Conservation (phyloP, 495 filamentous ascomycete genomes). For the Melanomma pulvis-pyrius region DNA sequence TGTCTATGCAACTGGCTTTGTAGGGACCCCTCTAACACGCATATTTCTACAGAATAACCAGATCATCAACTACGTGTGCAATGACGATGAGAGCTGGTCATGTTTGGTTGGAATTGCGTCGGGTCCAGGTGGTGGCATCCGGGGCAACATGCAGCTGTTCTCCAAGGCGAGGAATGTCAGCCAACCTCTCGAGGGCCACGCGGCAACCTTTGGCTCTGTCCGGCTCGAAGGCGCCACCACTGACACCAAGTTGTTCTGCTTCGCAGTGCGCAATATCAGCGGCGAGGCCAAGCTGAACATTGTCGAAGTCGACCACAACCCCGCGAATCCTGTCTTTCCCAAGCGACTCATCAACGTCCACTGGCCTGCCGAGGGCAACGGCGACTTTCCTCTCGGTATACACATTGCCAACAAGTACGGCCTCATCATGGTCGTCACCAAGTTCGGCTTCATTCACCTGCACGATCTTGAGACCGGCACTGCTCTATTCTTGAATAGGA, state of each 20-base stretch:
- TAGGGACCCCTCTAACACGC: background rate
- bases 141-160: constrained; percentile 95
- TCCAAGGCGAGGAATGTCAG: constrained; percentile 94
- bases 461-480: constrained; percentile 96
- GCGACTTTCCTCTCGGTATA: constrained; percentile 98
- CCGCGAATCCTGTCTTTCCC: constrained; percentile 79
- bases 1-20: background rate
- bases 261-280: constrained; percentile 82
- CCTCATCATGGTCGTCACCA: constrained; percentile 94
- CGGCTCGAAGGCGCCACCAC: constrained; percentile 83
- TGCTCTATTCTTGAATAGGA: constrained; percentile 99
- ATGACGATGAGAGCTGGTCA: constrained; percentile 97
- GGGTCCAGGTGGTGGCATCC: constrained; percentile 89
- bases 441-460: constrained; percentile 98
- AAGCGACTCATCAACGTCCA: constrained; percentile 98
- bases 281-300: constrained; percentile 92
- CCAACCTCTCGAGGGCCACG: constrained; percentile 97
- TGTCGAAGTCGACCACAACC: constrained; percentile 93
- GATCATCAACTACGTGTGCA: constrained; percentile 99
- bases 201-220: constrained; percentile 89
- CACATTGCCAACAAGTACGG: constrained; percentile 95
- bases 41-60: constrained; percentile 69
- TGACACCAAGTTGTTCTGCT: constrained; percentile 95
- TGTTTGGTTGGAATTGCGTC: constrained; percentile 94
- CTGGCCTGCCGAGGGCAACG: constrained; percentile 91